Conservation (phyloP, 345 rosid genomes). For the Excoecaria agallocha region DNA sequence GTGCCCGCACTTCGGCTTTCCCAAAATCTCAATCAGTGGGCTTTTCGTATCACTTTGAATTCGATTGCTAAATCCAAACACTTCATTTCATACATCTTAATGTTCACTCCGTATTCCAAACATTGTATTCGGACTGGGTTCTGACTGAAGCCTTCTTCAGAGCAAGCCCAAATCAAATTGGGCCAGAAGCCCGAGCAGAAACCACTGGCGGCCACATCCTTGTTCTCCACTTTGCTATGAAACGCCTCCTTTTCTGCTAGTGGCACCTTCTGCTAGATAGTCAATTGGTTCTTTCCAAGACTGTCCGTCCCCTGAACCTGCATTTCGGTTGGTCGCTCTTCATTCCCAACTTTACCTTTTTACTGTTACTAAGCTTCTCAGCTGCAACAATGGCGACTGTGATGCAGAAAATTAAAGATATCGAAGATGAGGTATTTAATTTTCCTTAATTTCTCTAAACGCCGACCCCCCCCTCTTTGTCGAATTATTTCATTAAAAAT, state of each 20-base stretch:
- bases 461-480: background rate
- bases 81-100: too few species aligned
- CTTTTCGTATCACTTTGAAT: too few species aligned
- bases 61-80: too few species aligned
- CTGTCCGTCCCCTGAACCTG: background rate
- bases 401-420: constrained; percentile 87
- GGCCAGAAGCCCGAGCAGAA: background rate
- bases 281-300: background rate
- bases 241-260: background rate
- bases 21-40: too few species aligned
- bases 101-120: too few species aligned
- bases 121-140: too few species aligned
- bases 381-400: constrained; percentile 63
- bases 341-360: background rate
- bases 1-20: too few species aligned
- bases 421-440: constrained; percentile 72
- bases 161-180: too few species aligned
- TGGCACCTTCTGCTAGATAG: background rate
- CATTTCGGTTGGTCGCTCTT: background rate
- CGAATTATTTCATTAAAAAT: background rate
- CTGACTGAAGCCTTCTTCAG: too few species aligned
- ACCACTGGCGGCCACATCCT: background rate
- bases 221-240: background rate
- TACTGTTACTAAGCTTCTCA: background rate
- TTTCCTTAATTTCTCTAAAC: background rate